phyloP scores from a whole-genome alignment of 495 filamentous ascomycete species.

The Filosporella fistucella region DNA sequence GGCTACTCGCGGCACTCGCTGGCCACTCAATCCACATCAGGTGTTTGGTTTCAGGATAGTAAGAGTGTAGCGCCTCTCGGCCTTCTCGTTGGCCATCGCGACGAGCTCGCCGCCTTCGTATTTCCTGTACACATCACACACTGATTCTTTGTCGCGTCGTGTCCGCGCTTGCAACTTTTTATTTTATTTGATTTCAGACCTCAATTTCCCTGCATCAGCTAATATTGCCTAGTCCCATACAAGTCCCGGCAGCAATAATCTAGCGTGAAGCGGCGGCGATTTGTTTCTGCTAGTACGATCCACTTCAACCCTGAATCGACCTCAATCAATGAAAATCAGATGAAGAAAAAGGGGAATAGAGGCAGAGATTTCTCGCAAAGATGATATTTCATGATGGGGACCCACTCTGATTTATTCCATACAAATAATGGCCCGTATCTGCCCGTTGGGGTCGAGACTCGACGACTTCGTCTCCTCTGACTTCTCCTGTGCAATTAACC shows the following conservation, averaged over 20 bases:
- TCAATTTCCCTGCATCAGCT: slow-evolving; percentile 13
- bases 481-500: background rate
- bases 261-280: slow-evolving; percentile 4
- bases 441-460: background rate
- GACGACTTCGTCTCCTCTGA: background rate
- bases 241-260: slow-evolving; percentile 11
- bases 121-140: background rate
- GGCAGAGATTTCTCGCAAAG: slow-evolving; percentile 1
- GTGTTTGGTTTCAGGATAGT: background rate
- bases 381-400: background rate
- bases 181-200: slow-evolving; percentile 13
- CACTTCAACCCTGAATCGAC: slow-evolving; percentile 16
- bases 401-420: background rate
- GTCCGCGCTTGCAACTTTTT: slow-evolving; percentile 1
- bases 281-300: background rate
- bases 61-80: background rate
- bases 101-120: background rate
- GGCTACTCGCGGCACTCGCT: slow-evolving; percentile 1
- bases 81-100: background rate
- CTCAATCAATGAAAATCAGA: slow-evolving; percentile 1
- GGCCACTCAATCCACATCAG: background rate
- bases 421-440: background rate
- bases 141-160: background rate
- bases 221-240: background rate
- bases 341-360: background rate